A percentile compares a stretch with the other conserved stretches of the same genome.
phyloP scores from a whole-genome alignment of 208 protist genomes.

The Leishmania mexicana region DNA sequence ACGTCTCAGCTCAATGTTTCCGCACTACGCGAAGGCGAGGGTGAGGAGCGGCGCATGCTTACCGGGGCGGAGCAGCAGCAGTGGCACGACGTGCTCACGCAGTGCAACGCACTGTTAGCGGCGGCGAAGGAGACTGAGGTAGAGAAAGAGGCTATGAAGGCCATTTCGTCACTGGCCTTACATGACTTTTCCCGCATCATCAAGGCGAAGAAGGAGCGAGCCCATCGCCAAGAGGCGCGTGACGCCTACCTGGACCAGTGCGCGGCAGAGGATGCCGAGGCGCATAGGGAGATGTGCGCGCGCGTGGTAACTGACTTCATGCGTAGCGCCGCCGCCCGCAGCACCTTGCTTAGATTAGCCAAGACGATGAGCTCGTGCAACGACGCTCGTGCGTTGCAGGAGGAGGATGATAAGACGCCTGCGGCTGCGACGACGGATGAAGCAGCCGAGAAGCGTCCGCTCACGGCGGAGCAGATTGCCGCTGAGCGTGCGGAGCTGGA shows the following conservation, averaged over 20 bases:
- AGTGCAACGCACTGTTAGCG: background rate
- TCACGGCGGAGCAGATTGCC: slow-evolving; percentile 11
- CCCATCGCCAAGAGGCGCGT: background rate
- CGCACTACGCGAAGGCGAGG: slow-evolving; percentile 22
- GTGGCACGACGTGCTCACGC: slow-evolving; percentile 9
- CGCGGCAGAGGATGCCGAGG: slow-evolving; percentile 1
- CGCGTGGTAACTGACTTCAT: slow-evolving; percentile 21
- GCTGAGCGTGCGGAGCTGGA: slow-evolving; percentile 9
- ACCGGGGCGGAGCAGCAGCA: slow-evolving; percentile 21
- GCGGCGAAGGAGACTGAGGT: background rate
- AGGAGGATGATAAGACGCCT: background rate
- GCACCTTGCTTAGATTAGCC: slow-evolving; percentile 4
- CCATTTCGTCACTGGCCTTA: background rate
- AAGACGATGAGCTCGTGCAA: slow-evolving; percentile 5
- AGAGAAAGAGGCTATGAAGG: background rate
- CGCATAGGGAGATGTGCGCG: slow-evolving; percentile 7
- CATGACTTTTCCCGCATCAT: slow-evolving; percentile 15
- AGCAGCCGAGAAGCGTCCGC: background rate
- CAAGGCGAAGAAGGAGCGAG: slow-evolving; percentile 17
- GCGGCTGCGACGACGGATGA: background rate
- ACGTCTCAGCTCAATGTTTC: background rate
- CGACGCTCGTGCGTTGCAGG: slow-evolving; percentile 15
- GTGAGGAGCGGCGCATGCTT: slow-evolving; percentile 14
- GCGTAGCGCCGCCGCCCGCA: slow-evolving; percentile 17
- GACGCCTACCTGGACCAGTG: slow-evolving; percentile 14